phyloP scores from a whole-genome alignment of 495 filamentous ascomycete species.

The Oidiodendron maius region DNA sequence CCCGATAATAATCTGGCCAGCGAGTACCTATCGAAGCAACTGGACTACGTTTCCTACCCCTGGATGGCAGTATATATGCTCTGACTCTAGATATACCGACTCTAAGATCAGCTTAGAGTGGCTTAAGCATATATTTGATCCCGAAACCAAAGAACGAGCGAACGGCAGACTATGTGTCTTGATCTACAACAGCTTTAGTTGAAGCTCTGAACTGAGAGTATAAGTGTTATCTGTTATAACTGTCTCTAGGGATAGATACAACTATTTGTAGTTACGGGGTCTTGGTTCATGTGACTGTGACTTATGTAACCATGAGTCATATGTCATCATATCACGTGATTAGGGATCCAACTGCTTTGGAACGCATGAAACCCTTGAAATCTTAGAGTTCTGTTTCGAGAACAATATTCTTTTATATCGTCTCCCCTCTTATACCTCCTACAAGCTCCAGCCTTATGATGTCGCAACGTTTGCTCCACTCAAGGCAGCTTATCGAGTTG shows the following conservation, averaged over 20 bases:
- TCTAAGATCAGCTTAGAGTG: too few species aligned
- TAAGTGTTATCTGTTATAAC: too few species aligned
- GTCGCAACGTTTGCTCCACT: slow-evolving; percentile 23
- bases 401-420: slow-evolving; percentile 28
- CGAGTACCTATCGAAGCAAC: too few species aligned
- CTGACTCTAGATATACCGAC: slow-evolving; percentile 23
- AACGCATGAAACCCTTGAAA: slow-evolving; percentile 25
- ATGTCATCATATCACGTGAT: too few species aligned
- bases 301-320: too few species aligned
- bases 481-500: slow-evolving; percentile 23
- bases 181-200: slow-evolving; percentile 24
- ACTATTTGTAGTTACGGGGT: too few species aligned
- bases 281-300: too few species aligned
- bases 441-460: slow-evolving; percentile 12
- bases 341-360: too few species aligned
- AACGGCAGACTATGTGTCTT: slow-evolving; percentile 21
- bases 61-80: slow-evolving; percentile 19
- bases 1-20: slow-evolving; percentile 30
- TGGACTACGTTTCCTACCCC: too few species aligned
- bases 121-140: slow-evolving; percentile 31
- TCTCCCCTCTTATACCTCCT: slow-evolving; percentile 20
- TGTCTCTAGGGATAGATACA: too few species aligned
- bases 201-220: too few species aligned
- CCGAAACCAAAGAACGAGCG: slow-evolving; percentile 25
- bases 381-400: slow-evolving; percentile 25